phyloP scores from a whole-genome alignment of 75 land plant genomes.

The Selaginella tamariscina region DNA sequence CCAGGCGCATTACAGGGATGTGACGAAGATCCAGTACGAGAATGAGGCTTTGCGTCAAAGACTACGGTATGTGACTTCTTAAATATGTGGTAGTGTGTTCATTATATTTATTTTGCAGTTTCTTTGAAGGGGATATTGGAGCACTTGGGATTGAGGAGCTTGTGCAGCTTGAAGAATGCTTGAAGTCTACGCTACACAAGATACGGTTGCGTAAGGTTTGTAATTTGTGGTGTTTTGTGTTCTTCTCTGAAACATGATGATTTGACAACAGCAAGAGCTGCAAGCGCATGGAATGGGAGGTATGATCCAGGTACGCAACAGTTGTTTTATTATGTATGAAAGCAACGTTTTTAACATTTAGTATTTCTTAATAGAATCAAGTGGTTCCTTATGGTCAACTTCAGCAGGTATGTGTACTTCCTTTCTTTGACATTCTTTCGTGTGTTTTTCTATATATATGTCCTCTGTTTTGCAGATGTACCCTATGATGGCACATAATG shows the following conservation, averaged over 20 bases:
- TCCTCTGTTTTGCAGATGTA: neutral
- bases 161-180: neutral
- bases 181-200: neutral
- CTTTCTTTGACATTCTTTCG: neutral
- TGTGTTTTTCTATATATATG: neutral
- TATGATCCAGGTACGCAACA: neutral
- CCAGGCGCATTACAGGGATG: neutral
- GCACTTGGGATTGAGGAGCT: neutral
- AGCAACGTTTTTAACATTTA: neutral
- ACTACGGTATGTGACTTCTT: neutral
- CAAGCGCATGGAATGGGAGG: neutral
- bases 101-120: neutral
- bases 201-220: neutral
- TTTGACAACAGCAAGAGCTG: neutral
- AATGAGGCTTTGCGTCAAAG: neutral
- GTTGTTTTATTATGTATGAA: neutral
- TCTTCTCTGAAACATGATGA: neutral
- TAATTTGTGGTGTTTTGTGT: neutral
- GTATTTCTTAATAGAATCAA: neutral
- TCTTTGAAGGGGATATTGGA: neutral
- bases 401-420: neutral
- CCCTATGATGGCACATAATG: neutral
- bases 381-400: constrained; percentile 1
- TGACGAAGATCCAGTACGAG: neutral
- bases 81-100: neutral